A percentile compares a stretch with the other conserved stretches of the same genome.
Evolutionary conservation across 202 grass and related monocot genomes (phyloP).

Genomic region (Brachypodium distachyon): DNA sequence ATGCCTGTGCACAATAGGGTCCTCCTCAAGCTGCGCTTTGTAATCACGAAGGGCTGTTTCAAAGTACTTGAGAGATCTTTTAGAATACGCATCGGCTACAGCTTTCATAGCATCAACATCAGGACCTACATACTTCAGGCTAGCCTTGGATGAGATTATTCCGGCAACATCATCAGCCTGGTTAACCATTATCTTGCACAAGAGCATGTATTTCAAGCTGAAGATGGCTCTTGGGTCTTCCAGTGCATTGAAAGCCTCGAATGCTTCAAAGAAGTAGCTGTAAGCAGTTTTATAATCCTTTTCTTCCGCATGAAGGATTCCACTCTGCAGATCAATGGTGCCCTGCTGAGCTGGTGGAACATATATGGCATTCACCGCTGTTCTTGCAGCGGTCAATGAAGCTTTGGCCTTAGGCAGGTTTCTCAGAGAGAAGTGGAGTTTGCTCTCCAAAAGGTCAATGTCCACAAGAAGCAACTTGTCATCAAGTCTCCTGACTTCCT

Average conservation of each 20-base stretch:
- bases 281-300: constrained; percentile 95
- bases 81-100: constrained; percentile 82
- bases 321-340: constrained; percentile 88
- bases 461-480: constrained; percentile 87
- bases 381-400: constrained; percentile 81
- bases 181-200: constrained; percentile 98
- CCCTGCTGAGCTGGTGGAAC: constrained; percentile 88
- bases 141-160: constrained; percentile 90
- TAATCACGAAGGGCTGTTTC: constrained; percentile 72
- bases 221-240: constrained; percentile 71
- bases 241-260: constrained; percentile 83
- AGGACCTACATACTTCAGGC: constrained; percentile 76
- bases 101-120: constrained; percentile 97
- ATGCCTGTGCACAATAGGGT: constrained; percentile 92
- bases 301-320: constrained; percentile 88
- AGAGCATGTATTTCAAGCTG: constrained; percentile 93
- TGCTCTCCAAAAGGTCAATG: constrained; percentile 89
- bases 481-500: constrained; percentile 84
- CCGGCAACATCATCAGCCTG: constrained; percentile 85
- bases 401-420: constrained; percentile 94
- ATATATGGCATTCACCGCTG: constrained; percentile 88
- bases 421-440: constrained; percentile 85
- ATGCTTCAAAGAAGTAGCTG: constrained; percentile 97
- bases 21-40: constrained; percentile 72
- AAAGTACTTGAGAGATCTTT: constrained; percentile 82